phyloP scores from a whole-genome alignment of 2,329 filamentous ascomycete genomes.

The Trichophyton mentagrophytes region DNA sequence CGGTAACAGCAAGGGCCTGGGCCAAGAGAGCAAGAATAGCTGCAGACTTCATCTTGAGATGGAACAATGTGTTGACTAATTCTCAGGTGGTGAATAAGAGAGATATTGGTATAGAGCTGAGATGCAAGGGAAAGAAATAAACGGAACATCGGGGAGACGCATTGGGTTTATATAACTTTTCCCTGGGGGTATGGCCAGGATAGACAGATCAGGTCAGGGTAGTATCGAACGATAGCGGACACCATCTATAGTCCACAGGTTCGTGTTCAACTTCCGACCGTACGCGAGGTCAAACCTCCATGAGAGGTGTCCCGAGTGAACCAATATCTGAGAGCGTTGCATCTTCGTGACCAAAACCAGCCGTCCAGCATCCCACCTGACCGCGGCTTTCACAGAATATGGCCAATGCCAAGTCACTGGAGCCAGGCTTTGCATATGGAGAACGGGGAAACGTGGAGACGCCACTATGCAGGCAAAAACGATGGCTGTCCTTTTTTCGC shows the following conservation, averaged over 20 bases:
- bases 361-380: background rate
- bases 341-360: background rate
- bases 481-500: background rate
- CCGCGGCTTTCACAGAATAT: background rate
- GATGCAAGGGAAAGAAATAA: background rate
- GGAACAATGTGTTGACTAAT: background rate
- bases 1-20: slow-evolving; percentile 16
- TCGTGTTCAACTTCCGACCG: background rate
- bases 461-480: background rate
- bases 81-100: background rate
- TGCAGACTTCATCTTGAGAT: slow-evolving; percentile 12
- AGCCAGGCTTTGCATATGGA: background rate
- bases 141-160: slow-evolving; percentile 2
- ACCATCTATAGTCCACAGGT: background rate
- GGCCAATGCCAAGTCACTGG: background rate
- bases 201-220: background rate
- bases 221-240: background rate
- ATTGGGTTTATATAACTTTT: slow-evolving; percentile 11
- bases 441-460: background rate
- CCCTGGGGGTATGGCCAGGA: background rate
- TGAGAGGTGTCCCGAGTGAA: background rate
- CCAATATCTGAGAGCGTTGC: background rate
- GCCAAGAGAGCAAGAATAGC: slow-evolving; percentile 12
- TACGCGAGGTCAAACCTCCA: background rate
- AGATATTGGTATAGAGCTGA: background rate